Percentiles rank a stretch among this genome's conserved stretches.
Evolutionary conservation across 495 filamentous ascomycete genomes (phyloP).

Genomic region (Aspergillus haitiensis): DNA sequence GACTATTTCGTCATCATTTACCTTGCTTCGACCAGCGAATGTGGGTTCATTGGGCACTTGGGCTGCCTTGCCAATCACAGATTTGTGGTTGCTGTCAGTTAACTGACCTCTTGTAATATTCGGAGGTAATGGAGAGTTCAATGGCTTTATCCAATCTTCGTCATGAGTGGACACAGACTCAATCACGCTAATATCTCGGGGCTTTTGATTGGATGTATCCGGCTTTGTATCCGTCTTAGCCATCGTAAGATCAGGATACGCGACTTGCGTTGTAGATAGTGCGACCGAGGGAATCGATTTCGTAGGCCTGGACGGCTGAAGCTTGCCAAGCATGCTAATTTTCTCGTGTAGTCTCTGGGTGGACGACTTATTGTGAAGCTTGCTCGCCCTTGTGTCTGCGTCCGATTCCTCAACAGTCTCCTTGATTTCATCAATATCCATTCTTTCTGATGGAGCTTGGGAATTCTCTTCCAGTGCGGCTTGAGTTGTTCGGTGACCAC

Average conservation of each 20-base stretch:
- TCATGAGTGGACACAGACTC: constrained; percentile 56
- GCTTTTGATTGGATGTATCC: constrained; percentile 30
- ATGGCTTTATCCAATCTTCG: constrained; percentile 82
- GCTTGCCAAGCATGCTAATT: constrained; percentile 88
- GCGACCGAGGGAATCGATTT: constrained; percentile 64
- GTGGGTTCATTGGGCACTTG: constrained; percentile 19
- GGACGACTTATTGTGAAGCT: constrained; percentile 79
- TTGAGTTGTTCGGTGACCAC: constrained; percentile 41
- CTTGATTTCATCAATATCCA: constrained; percentile 61
- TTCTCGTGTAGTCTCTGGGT: constrained; percentile 89
- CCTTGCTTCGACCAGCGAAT: constrained; percentile 6
- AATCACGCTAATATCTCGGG: constrained; percentile 25
- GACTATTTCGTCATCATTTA: constrained; percentile 3
- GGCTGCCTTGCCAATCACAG: constrained; percentile 25
- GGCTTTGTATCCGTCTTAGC: constrained; percentile 39
- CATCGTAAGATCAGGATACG: constrained; percentile 58
- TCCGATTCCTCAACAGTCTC: constrained; percentile 38
- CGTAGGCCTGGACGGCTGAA: constrained; percentile 65
- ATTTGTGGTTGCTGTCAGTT: constrained; percentile 59
- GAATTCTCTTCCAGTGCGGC: constrained; percentile 35
- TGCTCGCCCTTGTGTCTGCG: constrained; percentile 40
- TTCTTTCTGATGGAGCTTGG: constrained; percentile 48
- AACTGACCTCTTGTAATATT: constrained; percentile 57
- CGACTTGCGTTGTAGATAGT: constrained; percentile 38
- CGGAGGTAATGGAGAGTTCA: constrained; percentile 47